Conservation (phyloP, 345 rosid genomes). For the Abelmoschus esculentus region DNA sequence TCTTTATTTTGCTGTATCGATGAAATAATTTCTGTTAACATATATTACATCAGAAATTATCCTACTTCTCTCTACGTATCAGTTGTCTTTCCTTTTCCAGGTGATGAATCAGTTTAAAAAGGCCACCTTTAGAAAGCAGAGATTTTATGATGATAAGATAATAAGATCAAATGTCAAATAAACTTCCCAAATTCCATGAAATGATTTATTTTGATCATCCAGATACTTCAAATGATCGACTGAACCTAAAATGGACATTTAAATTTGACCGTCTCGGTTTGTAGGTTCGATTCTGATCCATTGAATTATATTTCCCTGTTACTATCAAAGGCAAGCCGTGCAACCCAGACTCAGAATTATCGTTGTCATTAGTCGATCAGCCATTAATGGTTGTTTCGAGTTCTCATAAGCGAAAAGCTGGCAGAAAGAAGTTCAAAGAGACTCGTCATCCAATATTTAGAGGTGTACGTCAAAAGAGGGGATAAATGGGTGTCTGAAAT, state of each 20-base stretch:
- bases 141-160: neutral
- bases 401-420: constrained; percentile 15
- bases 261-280: neutral
- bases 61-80: neutral
- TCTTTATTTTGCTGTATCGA: neutral
- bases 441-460: constrained; percentile 25
- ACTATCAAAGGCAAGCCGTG: neutral
- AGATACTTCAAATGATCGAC: neutral
- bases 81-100: too few species aligned
- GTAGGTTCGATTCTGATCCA: neutral
- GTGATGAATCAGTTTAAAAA: too few species aligned
- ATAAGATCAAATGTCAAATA: neutral
- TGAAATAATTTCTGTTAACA: neutral
- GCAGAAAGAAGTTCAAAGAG: constrained; percentile 26
- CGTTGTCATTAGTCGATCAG: neutral
- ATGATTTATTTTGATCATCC: neutral
- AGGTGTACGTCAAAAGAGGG: constrained; percentile 19
- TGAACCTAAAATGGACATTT: constrained; percentile 6
- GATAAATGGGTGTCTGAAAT: constrained; percentile 26
- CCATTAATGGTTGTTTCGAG: neutral
- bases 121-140: neutral
- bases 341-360: neutral
- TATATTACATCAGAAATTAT: neutral
- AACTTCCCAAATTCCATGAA: neutral
- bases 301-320: neutral